phyloP scores from a whole-genome alignment of 192 early-diverging fungal genomes.

The Gryganskiella cystojenkinii region DNA sequence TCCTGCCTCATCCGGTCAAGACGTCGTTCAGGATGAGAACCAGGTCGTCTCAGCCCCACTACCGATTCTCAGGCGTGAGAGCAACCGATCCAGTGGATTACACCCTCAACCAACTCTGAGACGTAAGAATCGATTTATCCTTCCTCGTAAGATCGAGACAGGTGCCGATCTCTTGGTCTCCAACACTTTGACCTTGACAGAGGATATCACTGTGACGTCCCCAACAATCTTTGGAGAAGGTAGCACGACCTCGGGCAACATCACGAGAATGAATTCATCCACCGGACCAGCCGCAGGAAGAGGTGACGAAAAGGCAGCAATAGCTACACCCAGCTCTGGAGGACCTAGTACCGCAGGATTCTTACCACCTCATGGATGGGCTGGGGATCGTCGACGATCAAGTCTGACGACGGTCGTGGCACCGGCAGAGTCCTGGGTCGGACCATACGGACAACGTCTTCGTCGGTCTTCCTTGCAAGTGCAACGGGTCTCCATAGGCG shows the following conservation, averaged over 20 bases:
- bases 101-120: conserved; percentile 15
- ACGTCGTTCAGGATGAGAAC: not conserved
- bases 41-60: not conserved
- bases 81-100: not conserved
- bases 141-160: conserved; percentile 45
- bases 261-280: too few species aligned
- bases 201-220: conserved; percentile 7
- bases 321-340: conserved; percentile 8
- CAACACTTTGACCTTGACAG: not conserved
- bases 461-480: conserved; percentile 23
- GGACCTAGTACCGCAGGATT: conserved; percentile 34
- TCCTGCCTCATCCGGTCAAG: too few species aligned
- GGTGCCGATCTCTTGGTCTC: not conserved
- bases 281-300: too few species aligned
- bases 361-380: conserved; percentile 35
- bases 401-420: conserved; percentile 36
- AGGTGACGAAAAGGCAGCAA: too few species aligned
- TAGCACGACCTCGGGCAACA: not conserved
- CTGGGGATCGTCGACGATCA: conserved; percentile 38
- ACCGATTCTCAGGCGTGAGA: conserved; percentile 9
- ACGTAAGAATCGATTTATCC: conserved; percentile 36
- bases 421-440: conserved; percentile 26
- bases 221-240: conserved; percentile 24
- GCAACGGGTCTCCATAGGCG: not conserved
- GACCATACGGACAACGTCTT: conserved; percentile 18